Base-by-base conservation (phyloP, 2,329 filamentous ascomycete genomes). In the Pseudogymnoascus sp. region DNA sequence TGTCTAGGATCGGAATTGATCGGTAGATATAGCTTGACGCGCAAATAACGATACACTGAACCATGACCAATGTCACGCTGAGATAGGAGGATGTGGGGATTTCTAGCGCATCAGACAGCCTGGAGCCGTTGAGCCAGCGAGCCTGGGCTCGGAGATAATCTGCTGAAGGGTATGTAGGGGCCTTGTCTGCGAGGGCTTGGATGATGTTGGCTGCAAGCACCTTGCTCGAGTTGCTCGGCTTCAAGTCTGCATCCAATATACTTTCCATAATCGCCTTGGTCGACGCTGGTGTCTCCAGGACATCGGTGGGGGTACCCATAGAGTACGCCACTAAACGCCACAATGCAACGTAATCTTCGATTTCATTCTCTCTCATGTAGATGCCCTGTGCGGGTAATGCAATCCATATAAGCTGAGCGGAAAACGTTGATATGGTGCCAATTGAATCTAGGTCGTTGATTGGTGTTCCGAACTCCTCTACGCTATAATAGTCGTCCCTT, bases 271-370 rank as follows among this genome's bases (percentile, higher is more conserved):
- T 80, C 4, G 77, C 78, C 65, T 80, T 84, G 2, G 86, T 84
- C 34, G 79, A 78, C 3, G 75, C 75, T 0, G 82, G 78, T 1
- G 79, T 83, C 2, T 79, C 77, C 69, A 90, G 84, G 67, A 79
- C 81, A 40, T 80, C 80, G 2, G 82, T 83, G 0, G 88, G 88
- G 9, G 84, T 84, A n/a, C 88, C 89, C 69, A 90, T 80, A 25
- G 91, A 76, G 69, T 89, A 81, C 0, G 82, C 88, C 9, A 91
- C 83, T 68, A 88, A 88, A 2, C 88, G 82, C 88, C 88, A 89
- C 0, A 89, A 74, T 0, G 86, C 86, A 42, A 87, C 79, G 68
- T 88, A 89, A 66, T 89, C 86, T 8, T 73, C 73, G 1, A 81
- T 82, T 66, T 89, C 87, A 64, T 84, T 81, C 37, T 79, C 66